Evolutionary conservation across 2,329 filamentous ascomycete species (phyloP).

Genomic region (Xylariales sp.): DNA sequence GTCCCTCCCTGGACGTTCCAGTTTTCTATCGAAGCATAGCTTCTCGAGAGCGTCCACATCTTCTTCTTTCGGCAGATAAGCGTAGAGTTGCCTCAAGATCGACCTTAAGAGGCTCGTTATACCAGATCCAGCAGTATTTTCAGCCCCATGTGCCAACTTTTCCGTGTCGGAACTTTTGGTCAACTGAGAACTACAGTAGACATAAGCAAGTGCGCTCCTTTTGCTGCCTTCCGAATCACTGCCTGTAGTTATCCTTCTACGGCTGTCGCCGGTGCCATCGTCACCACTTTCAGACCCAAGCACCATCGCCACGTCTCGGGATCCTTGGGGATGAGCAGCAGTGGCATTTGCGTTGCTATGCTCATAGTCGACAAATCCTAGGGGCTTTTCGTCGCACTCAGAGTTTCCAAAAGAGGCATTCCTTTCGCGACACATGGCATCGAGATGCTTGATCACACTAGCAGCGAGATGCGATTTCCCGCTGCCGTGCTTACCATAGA

Average conservation of each 20-base stretch:
- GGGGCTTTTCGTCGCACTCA: no score
- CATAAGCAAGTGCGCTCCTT: neutral
- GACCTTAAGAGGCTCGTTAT: neutral
- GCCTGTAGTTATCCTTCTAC: neutral
- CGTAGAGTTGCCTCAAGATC: neutral
- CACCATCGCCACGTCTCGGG: neutral
- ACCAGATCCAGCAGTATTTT: neutral
- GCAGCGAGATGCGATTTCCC: neutral
- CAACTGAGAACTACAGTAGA: neutral
- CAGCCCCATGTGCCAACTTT: neutral
- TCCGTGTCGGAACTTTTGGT: neutral
- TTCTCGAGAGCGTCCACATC: neutral
- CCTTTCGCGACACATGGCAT: neutral
- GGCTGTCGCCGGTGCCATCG: no score
- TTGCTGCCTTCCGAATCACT: neutral
- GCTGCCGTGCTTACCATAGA: neutral
- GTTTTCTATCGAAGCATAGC: neutral
- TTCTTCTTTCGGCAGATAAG: neutral
- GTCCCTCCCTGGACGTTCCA: neutral
- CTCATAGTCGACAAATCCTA: neutral
- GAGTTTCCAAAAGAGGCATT: no score
- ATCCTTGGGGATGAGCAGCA: neutral
- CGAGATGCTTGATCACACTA: neutral
- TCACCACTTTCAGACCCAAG: neutral
- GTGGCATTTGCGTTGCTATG: neutral